Evolutionary conservation across 495 filamentous ascomycete genomes (phyloP), one percentile per base, ranked within the genome.

Genomic region (Penicillium subrubescens): DNA sequence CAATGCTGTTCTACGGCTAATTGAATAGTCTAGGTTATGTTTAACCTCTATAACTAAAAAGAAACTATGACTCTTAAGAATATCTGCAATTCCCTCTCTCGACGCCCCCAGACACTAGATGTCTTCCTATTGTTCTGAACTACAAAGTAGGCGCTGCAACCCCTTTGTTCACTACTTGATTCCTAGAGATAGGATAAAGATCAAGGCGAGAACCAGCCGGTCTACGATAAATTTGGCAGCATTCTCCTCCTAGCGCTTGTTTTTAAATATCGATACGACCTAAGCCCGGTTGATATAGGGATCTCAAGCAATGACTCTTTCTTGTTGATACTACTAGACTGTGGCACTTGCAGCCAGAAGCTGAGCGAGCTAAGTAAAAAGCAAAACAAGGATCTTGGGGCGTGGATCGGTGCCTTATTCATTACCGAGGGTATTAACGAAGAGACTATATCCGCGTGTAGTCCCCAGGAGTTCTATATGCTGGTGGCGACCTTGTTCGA

Each of bases 171-270:
- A 33, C 77, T 97, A 8, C 79, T 99, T 10, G 93, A 98, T 75
- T 87, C 87, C 52, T 99, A 94, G 95, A 83, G 85, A 19, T 96
- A 94, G 76, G 94, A 97, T 64, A 94, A 96, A 65, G 94, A 97
- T 60, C 92, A 96, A 72, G 82, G 89, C 37, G 95, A 99, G 72
- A 95, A 95, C 68, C 94, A 97, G 71, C 95, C 94, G 0, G 90
- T 97, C 2, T 98, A 98, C 69, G 94, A 98, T 66, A 95, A 99
- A 64, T 99, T 98, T 63, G 92, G 93, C 0, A 90, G 91, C 48
- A 89, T 97, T 15, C 79, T 98, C 8, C 84, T 98, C 2, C 81
- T 99, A 1, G 84, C 97, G 0, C 77, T 97, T 21, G 89, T 90
- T 0, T 90, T 96, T 66, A 87, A 91, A 59, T 87, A 95, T 68